These are phyloP conservation scores for Bisporella sp. DNA, from an alignment of 2,329 filamentous ascomycete genomes.

Conservation along the genomic window DNA sequence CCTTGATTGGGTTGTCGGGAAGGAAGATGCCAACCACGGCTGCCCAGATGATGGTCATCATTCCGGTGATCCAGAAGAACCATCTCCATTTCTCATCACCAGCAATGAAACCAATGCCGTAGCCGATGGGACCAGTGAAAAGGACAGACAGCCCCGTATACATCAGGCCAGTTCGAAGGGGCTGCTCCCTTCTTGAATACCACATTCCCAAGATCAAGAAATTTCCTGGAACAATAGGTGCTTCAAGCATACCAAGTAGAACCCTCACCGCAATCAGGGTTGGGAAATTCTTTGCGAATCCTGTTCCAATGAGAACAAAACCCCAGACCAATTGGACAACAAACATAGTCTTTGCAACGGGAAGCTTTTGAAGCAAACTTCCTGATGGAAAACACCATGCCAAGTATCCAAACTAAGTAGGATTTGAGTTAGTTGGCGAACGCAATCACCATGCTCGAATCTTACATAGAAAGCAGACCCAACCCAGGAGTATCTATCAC, in stretches of 20 bases:
- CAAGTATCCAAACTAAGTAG: slow-evolving; percentile 25
- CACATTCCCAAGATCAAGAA: slow-evolving; percentile 62
- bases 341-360: slow-evolving; percentile 47
- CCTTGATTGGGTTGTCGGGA: slow-evolving; percentile 48
- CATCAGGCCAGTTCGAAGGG: slow-evolving; percentile 48
- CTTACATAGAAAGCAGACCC: slow-evolving; percentile 18
- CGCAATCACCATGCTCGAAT: background rate
- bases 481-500: slow-evolving; percentile 28
- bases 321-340: slow-evolving; percentile 45
- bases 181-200: slow-evolving; percentile 56
- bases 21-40: slow-evolving; percentile 44
- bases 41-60: slow-evolving; percentile 6
- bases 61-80: slow-evolving; percentile 54
- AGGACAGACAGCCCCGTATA: slow-evolving; percentile 55
- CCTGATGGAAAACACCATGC: slow-evolving; percentile 41
- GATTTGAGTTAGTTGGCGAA: background rate
- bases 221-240: slow-evolving; percentile 38
- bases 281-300: slow-evolving; percentile 42
- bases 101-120: slow-evolving; percentile 52
- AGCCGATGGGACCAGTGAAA: slow-evolving; percentile 50
- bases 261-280: slow-evolving; percentile 44
- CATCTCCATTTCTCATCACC: slow-evolving; percentile 57
- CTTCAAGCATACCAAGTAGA: slow-evolving; percentile 47
- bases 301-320: slow-evolving; percentile 43
- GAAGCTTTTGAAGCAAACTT: slow-evolving; percentile 43